Evolutionary conservation across 2,329 filamentous ascomycete species (phyloP), one percentile per base, ranked within the genome.

Genomic region (Spiromastix sp.): DNA sequence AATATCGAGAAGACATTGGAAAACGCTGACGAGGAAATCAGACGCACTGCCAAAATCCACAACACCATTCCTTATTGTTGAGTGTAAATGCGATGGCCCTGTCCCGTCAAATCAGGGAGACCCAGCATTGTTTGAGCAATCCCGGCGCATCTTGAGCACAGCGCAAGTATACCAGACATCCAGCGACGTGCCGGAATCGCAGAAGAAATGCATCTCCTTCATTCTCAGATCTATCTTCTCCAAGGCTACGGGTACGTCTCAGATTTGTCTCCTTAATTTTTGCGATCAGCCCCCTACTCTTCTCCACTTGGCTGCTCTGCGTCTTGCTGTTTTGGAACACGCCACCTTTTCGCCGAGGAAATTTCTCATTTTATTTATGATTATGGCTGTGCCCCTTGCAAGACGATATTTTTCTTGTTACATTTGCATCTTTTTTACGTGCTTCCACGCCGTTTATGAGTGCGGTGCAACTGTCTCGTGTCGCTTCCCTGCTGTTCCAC

Each of bases 31-130:
- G 21, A n/a, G n/a, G n/a, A 24, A 24, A 24, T 7, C 56, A 93
- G 86, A 77, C 62, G 79, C 80, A 27, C 68, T 93, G 34, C 73
- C 77, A 39, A 81, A 79, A 48, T 77, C 81, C 12, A 71, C 72
- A 16, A 62, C 93, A 25, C 85, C 87, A 6, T 81, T 81, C 35
- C 71, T 89, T 42, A 72, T 95, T 27, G 83, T 93, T 34, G 85
- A 85, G 37, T 89, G 80, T 57, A 95, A 95, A 68, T 93, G 85
- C 65, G 89, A 95, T 57, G 74, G 77, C 33, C 77, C 80, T 31
- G 74, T 79, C 42, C 71, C 74, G 39, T 66, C 76, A 40, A 78
- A 81, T 51, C 73, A 85, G 52, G 69, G 93, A 37, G 77, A 89
- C 50, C 73, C 80, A 10, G 68, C 76, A 18, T 71, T 65, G 37